These are phyloP conservation scores for Picea glauca DNA, from an alignment of 75 land plant genomes.

Conservation along the genomic window DNA sequence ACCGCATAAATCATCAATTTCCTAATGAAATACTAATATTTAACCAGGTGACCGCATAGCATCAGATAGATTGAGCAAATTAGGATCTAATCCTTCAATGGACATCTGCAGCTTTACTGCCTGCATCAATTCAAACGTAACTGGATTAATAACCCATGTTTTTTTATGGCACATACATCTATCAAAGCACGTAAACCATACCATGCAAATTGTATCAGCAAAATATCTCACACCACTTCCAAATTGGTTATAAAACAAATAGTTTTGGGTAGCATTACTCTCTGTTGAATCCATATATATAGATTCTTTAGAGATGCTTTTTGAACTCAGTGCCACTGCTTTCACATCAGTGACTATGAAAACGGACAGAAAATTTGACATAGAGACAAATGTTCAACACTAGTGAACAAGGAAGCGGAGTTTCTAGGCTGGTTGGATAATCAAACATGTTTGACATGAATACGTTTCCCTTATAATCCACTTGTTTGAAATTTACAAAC, in stretches of 20 bases:
- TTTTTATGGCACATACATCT: neutral
- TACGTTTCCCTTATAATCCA: neutral
- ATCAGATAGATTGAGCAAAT: slow-evolving; percentile 11
- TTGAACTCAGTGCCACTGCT: neutral
- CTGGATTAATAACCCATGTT: neutral
- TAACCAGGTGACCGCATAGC: slow-evolving; percentile 4
- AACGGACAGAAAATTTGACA: neutral
- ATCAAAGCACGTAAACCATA: neutral
- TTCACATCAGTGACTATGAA: neutral
- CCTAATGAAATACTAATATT: neutral
- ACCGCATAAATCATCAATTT: neutral
- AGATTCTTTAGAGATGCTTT: neutral
- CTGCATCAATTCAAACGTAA: slow-evolving; percentile 8
- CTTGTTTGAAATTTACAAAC: neutral
- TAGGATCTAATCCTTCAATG: slow-evolving; percentile 19
- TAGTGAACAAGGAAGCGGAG: neutral
- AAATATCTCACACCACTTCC: neutral
- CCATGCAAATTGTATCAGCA: neutral
- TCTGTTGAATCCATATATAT: neutral
- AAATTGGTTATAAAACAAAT: neutral
- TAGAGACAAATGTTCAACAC: neutral
- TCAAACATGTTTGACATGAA: neutral
- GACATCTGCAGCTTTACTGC: slow-evolving; percentile 22
- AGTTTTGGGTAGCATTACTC: too few species aligned
- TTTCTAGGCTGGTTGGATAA: neutral